Evolutionary conservation across 2,329 filamentous ascomycete species (phyloP).

Genomic region (Trichoderma breve): DNA sequence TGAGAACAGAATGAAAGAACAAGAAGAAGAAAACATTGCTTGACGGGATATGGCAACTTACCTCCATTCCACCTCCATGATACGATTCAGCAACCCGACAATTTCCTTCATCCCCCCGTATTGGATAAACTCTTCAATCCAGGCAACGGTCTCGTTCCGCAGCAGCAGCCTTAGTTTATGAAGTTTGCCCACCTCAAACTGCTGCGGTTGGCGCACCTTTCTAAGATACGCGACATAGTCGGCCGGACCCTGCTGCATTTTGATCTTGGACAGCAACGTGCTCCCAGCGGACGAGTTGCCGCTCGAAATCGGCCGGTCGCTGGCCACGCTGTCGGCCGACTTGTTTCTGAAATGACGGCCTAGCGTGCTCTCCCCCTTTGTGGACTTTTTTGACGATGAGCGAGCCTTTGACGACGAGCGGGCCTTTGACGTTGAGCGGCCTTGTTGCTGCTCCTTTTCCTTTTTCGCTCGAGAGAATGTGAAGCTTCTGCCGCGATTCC

Average conservation of each 20-base stretch:
- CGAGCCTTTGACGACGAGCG: slow-evolving; percentile 61
- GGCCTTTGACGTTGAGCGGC: slow-evolving; percentile 63
- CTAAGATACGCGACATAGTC: slow-evolving; percentile 86
- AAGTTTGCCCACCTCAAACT: slow-evolving; percentile 88
- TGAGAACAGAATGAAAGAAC: background rate
- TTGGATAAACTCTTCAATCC: slow-evolving; percentile 89
- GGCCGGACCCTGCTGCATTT: slow-evolving; percentile 69
- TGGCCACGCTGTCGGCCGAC: slow-evolving; percentile 67
- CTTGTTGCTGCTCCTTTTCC: slow-evolving; percentile 45
- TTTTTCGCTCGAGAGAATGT: slow-evolving; percentile 66
- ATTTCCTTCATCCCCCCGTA: slow-evolving; percentile 92
- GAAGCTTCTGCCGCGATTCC: slow-evolving; percentile 58
- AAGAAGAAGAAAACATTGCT: background rate
- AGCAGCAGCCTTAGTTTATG: slow-evolving; percentile 89
- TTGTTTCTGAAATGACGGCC: slow-evolving; percentile 68
- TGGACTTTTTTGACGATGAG: slow-evolving; percentile 70
- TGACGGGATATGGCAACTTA: slow-evolving; percentile 33
- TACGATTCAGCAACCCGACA: slow-evolving; percentile 80
- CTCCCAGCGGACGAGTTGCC: slow-evolving; percentile 49
- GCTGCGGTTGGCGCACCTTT: slow-evolving; percentile 76
- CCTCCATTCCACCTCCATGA: slow-evolving; percentile 96
- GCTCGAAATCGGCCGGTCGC: slow-evolving; percentile 54
- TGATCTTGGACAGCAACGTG: slow-evolving; percentile 64
- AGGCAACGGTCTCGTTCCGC: slow-evolving; percentile 90
- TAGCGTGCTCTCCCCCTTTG: slow-evolving; percentile 60